These are phyloP conservation scores for Eutrema yunnanense DNA, from an alignment of 345 rosid genomes.

Conservation along the genomic window DNA sequence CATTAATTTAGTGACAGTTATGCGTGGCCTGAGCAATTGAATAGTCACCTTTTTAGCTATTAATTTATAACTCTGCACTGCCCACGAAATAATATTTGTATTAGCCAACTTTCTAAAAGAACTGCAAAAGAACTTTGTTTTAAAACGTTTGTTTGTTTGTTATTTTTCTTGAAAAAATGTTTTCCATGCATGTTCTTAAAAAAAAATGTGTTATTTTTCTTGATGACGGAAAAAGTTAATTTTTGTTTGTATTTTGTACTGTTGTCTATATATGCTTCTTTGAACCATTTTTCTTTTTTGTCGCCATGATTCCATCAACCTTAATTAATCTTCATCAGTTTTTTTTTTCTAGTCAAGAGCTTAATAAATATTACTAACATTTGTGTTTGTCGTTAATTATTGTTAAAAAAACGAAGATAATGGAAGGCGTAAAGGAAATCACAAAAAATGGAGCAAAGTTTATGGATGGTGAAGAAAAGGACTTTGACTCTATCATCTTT, in stretches of 20 bases:
- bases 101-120: slow-evolving; percentile 14
- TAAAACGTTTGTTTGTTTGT: background rate
- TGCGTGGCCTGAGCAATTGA: background rate
- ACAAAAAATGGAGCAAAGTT: slow-evolving; percentile 63
- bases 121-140: background rate
- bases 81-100: background rate
- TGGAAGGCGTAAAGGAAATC: slow-evolving; percentile 66
- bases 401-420: slow-evolving; percentile 40
- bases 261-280: background rate
- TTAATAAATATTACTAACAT: background rate
- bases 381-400: background rate
- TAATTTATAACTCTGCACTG: background rate
- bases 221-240: background rate
- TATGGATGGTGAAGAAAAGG: slow-evolving; percentile 68
- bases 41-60: background rate
- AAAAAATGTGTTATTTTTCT: background rate
- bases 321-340: background rate
- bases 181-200: background rate
- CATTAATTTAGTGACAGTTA: background rate
- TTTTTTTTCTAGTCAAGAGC: background rate
- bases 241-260: slow-evolving; percentile 8
- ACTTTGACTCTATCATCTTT: slow-evolving; percentile 67
- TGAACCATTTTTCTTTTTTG: background rate
- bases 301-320: background rate
- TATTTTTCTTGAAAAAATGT: background rate